Evolutionary conservation across 1,139 yeast species (phyloP).

Genomic region (Diutina rugosa): DNA sequence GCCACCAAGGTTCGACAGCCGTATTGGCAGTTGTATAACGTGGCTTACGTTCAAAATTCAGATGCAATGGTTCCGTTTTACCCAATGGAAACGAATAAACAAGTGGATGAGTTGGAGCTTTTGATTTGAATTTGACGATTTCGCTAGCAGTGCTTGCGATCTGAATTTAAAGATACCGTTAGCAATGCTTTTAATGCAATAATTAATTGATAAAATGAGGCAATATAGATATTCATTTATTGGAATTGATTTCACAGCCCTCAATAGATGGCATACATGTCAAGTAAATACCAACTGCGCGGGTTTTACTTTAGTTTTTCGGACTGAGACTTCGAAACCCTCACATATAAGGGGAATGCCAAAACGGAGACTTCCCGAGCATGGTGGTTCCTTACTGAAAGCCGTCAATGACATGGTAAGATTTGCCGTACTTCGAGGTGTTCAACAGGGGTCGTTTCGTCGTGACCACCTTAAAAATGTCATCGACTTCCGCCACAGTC

Average conservation of each 20-base stretch:
- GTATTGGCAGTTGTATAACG: slow-evolving; percentile 78
- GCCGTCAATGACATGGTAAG: not conserved
- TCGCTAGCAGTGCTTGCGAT: no score
- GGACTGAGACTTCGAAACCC: slow-evolving; percentile 9
- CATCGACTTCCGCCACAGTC: not conserved
- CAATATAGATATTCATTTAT: no score
- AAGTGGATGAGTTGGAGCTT: slow-evolving; percentile 4
- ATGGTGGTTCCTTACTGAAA: not conserved
- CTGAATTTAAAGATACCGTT: no score
- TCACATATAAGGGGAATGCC: slow-evolving; percentile 3
- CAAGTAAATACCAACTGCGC: not conserved
- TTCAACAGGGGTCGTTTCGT: not conserved
- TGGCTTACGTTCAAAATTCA: slow-evolving; percentile 59
- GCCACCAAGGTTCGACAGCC: slow-evolving; percentile 77
- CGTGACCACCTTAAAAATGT: not conserved
- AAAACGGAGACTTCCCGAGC: not conserved
- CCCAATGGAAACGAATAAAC: slow-evolving; percentile 9
- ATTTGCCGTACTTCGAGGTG: not conserved
- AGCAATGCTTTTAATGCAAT: no score
- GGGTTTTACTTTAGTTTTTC: slow-evolving; percentile 5
- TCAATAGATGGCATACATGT: not conserved
- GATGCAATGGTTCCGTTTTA: slow-evolving; percentile 65
- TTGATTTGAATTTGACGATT: not conserved
- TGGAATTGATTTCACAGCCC: not conserved
- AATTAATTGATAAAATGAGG: no score